Evolutionary conservation across 768 basidiomycete species (phyloP), one percentile per base, ranked within the genome.

Genomic region (Boletus pseudopeckii): DNA sequence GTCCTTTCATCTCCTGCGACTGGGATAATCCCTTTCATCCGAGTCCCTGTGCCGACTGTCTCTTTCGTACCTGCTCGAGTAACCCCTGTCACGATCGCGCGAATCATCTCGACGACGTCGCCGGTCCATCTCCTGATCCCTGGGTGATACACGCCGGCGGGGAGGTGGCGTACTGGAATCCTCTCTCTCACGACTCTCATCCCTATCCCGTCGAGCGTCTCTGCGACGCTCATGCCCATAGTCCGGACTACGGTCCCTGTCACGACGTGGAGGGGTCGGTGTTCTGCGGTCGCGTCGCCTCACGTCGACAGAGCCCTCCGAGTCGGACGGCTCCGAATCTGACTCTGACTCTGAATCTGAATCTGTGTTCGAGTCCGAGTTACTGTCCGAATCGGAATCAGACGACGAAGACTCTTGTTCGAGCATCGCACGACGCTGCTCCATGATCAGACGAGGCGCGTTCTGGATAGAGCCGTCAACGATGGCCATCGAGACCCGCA

Each of bases 381-480:
- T 56, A 15, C 42, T 48, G 34, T 73, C 74, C 7, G 74, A 71
- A 50, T 71, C 64, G 1, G 70, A 68, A 38, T 73, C 74, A 1
- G 76, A 77, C 2, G 77, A 76, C 7, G 74, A 78, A 0, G 78
- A 78, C 46, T 76, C 80, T 20, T 84, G 89, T 66, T 88, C 90
- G 24, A 92, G 78, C 79, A 90, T 85, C 4, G 90, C 90, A 33
- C 90, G 88, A 34, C 92, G 86, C 72, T 96, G 93, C 65, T 94
- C 94, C 86, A 97, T 88, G 64, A 98, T 92, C 42, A 97, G 72
- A 42, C 84, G 82, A 2, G 96, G 96, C 1, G 93, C 94, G 62
- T 95, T 95, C 92, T 93, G 55, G 37, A 9, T 40, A 32, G n/a
- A 32, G 20, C 55, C 41, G 62, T 56, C 45, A 39, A 52, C 20